Evolutionary conservation across 75 land plant genomes (phyloP), one percentile per base, ranked within the genome.

Genomic region (Gnetum montanum): DNA sequence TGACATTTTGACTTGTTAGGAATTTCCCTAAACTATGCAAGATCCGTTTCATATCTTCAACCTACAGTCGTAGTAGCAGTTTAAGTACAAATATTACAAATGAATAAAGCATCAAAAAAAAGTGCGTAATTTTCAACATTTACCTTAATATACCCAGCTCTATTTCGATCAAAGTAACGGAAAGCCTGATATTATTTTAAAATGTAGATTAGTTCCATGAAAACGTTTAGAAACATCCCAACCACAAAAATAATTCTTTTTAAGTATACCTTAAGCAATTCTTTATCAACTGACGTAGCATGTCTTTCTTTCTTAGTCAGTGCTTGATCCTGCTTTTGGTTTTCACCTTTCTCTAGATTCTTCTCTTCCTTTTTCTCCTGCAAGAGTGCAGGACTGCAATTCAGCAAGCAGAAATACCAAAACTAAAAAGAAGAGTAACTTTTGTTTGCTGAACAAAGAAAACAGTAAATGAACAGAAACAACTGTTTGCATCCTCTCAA

Each of bases 31-130:
- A 58, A 50, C 52, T 72, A 61, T 90, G 96, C 41, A 95, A 35
- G 22, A 95, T 72, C 61, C 72, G 63, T 56, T 97, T 80, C 69
- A 95, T 31, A 73, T 86, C 99, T 36, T 95, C 97, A 12, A 88
- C 82, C 99, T 95, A n/a, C n/a, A n/a, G 98, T 25, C 51, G 27
- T 57, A 23, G 24, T 62, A 15, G 6, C 30, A 41, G 15, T 10
- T 10, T 58, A 31, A 20, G 6, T 15, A 31, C 40, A 37, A 3
- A 8, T 6, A 28, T 40, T 29, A 26, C 3, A 49, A 55, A 12
- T 11, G 15, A n/a, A 65, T 27, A 61, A 46, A 3, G 27, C 23
- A 23, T 4, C 0, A 26, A 47, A 31, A 24, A 6, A 16, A 7
- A 16, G 34, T 2, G 22, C 37, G 31, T 8, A 19, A 4, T 25